Conservation (phyloP, 352 stramenopile genomes). For the Phytophthora macrochlamydospora region DNA sequence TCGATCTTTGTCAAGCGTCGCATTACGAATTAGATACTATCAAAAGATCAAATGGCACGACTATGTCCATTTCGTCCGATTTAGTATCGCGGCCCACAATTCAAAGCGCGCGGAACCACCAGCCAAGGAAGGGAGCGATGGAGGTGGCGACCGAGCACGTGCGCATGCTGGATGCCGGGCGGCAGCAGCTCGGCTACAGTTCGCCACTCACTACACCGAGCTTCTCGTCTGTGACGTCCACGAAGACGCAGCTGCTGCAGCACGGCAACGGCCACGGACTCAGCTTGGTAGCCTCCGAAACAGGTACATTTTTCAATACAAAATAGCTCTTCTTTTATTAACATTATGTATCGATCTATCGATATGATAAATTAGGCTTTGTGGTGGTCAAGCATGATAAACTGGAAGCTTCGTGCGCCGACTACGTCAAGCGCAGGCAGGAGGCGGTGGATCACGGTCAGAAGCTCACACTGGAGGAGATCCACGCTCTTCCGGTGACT, state of each 20-base stretch:
- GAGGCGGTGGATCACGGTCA: constrained; percentile 61
- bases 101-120: constrained; percentile 68
- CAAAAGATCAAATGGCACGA: no score
- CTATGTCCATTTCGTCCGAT: no score
- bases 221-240: constrained; percentile 39
- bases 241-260: constrained; percentile 57
- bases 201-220: constrained; percentile 28
- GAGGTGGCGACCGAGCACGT: constrained; percentile 78
- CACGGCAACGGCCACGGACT: constrained; percentile 69
- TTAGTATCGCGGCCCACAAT: no score
- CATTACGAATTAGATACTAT: constrained; percentile 55
- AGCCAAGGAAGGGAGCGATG: constrained; percentile 20
- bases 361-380: constrained; percentile 38
- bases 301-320: constrained; percentile 29
- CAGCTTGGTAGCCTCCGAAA: constrained; percentile 49
- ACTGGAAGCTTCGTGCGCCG: constrained; percentile 36
- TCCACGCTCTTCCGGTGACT: constrained; percentile 38
- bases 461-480: constrained; percentile 53
- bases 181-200: constrained; percentile 48
- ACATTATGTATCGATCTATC: not conserved
- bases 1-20: constrained; percentile 85
- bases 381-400: constrained; percentile 39
- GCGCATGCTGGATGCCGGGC: constrained; percentile 73
- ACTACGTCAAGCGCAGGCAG: constrained; percentile 55
- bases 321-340: constrained; percentile 1